Evolutionary conservation across 345 rosid species (phyloP), one percentile per base, ranked within the genome.

Genomic region (Pistacia integerrima): DNA sequence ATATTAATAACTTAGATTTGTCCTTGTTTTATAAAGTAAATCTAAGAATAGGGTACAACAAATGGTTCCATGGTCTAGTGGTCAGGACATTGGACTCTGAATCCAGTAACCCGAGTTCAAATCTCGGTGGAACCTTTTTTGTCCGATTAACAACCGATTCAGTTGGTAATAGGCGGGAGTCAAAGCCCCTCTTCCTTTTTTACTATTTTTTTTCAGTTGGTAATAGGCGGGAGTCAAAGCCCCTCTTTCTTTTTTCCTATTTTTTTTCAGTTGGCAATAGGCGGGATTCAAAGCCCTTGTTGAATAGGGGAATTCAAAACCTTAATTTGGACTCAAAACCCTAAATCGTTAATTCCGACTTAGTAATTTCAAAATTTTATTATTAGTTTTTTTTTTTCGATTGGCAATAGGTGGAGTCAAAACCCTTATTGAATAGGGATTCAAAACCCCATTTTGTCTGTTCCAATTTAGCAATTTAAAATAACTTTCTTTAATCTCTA

Each of bases 61-160:
- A 16, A 0, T 17, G 85, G 85, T 78, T 82, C 96, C 84, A 87
- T 89, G 96, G 91, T 92, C 96, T 89, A 92, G 97, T 84, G 97
- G 98, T 92, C 58, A 92, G 97, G 97, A 91, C 95, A 93, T 89
- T 88, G 88, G 93, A 91, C 97, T 90, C 93, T 94, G 93, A 92
- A 92, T 92, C 91, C 88, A 88, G 88, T 92, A 92, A 87, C 97
- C 94, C 94, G 95, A 93, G 95, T 94, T 94, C 97, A 91, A 93
- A 57, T 90, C 90, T 94, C 92, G 93, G 97, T 93, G 85, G 97
- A 87, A 94, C 93, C 92, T 90, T 18, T 0, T 13, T 66, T 56
- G 9, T 1, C 46, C 46, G 1, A 5, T 41, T 41, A 4, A 2
- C 8, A 0, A 8, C 10, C 8, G 25, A 25, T 41, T 7, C 8